Percentiles rank a stretch among this genome's conserved stretches.
phyloP scores from a whole-genome alignment of 2,329 filamentous ascomycete genomes.

The Colletotrichum lindemuthianum region DNA sequence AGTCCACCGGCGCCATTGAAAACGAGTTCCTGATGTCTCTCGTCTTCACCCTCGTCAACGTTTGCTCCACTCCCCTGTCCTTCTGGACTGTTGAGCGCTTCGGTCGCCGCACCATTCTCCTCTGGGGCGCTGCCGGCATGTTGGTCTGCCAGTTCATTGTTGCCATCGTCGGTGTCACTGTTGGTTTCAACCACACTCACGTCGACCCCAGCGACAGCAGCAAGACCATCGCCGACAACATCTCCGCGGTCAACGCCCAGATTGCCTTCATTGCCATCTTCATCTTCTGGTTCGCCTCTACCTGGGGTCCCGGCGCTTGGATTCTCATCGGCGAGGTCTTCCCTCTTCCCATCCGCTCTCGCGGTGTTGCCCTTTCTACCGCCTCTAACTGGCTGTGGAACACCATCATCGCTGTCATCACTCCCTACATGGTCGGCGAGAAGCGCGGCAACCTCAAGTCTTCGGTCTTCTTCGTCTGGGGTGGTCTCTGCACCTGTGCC shows the following conservation, averaged over 20 bases:
- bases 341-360: slow-evolving; percentile 87
- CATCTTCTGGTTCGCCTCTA: slow-evolving; percentile 92
- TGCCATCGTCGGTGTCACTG: slow-evolving; percentile 76
- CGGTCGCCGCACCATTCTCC: slow-evolving; percentile 82
- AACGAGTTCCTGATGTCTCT: slow-evolving; percentile 87
- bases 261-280: slow-evolving; percentile 92
- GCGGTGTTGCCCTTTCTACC: slow-evolving; percentile 86
- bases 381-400: slow-evolving; percentile 95
- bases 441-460: slow-evolving; percentile 73
- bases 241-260: slow-evolving; percentile 71
- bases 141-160: slow-evolving; percentile 88
- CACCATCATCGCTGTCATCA: slow-evolving; percentile 76
- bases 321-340: slow-evolving; percentile 90
- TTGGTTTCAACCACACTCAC: slow-evolving; percentile 63
- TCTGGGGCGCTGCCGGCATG: slow-evolving; percentile 85
- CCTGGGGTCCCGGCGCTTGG: slow-evolving; percentile 87
- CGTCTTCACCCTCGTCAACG: slow-evolving; percentile 89
- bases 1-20: slow-evolving; percentile 77
- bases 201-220: slow-evolving; percentile 52
- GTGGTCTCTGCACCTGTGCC: slow-evolving; percentile 69
- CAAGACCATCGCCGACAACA: slow-evolving; percentile 59
- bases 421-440: slow-evolving; percentile 73
- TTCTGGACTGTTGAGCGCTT: slow-evolving; percentile 88
- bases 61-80: slow-evolving; percentile 84
- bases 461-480: slow-evolving; percentile 82